These are phyloP conservation scores for Exutisphaerella laricina DNA, from an alignment of 2,329 filamentous ascomycete genomes.

Conservation along the genomic window DNA sequence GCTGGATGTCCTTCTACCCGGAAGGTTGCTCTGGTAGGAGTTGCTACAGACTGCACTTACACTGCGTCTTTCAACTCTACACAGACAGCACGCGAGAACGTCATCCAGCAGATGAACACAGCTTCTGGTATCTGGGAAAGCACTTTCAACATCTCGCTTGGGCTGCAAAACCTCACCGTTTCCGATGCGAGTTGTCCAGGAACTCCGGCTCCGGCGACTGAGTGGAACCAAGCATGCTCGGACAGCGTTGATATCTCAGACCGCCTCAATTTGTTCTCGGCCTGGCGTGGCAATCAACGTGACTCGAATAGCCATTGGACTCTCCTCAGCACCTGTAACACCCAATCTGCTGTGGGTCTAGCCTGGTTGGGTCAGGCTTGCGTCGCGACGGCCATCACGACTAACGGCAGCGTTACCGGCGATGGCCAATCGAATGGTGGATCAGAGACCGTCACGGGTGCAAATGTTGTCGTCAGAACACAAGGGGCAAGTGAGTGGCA, in stretches of 20 bases:
- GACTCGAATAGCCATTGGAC: constrained; percentile 94
- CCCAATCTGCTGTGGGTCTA: constrained; percentile 77
- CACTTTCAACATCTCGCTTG: constrained; percentile 91
- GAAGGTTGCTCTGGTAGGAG: constrained; percentile 83
- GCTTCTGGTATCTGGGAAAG: constrained; percentile 84
- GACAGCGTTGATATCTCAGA: constrained; percentile 59
- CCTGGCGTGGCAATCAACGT: constrained; percentile 71
- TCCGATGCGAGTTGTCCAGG: constrained; percentile 69
- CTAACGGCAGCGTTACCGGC: constrained; percentile 38
- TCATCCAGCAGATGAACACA: constrained; percentile 77
- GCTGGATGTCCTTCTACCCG: constrained; percentile 83
- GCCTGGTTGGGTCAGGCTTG: constrained; percentile 92
- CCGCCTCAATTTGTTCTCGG: constrained; percentile 80
- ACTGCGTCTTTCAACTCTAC: constrained; percentile 63
- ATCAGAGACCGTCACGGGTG: constrained; percentile 70
- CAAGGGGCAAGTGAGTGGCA: constrained; percentile 72
- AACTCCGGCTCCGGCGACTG: constrained; percentile 58
- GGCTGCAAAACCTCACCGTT: constrained; percentile 78
- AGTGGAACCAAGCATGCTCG: constrained; percentile 79
- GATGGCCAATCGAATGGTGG: constrained; percentile 35
- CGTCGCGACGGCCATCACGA: constrained; percentile 48
- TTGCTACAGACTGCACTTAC: constrained; percentile 91
- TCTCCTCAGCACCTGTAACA: constrained; percentile 73
- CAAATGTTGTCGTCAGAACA: constrained; percentile 84
- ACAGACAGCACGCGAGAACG: constrained; percentile 61